phyloP scores from a whole-genome alignment of 2,329 filamentous ascomycete species.

The Diplodia seriata region DNA sequence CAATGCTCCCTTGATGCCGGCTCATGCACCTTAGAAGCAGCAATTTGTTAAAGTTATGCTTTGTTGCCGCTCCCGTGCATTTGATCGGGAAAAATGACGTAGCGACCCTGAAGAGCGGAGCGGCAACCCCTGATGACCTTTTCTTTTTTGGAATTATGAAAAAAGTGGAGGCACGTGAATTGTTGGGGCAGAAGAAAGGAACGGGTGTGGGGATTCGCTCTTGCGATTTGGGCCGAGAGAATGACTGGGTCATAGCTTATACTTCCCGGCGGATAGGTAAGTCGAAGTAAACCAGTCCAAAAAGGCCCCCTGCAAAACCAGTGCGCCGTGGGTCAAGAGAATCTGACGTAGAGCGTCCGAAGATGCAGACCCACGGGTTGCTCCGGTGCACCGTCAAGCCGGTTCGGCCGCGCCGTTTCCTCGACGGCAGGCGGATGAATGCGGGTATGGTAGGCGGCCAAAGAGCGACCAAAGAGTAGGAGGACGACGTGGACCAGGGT shows the following conservation, averaged over 20 bases:
- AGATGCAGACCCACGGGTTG: background rate
- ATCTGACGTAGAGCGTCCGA: background rate
- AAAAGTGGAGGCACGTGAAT: background rate
- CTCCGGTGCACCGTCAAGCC: background rate
- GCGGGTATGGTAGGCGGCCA: background rate
- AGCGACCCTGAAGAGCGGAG: background rate
- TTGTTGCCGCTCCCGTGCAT: background rate
- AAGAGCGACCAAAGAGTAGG: background rate
- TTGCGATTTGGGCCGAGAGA: background rate
- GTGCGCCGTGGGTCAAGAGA: background rate
- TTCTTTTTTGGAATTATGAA: too few relatives aligned
- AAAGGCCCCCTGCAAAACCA: background rate
- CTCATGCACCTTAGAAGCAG: too few relatives aligned
- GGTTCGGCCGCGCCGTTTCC: background rate
- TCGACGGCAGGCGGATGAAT: background rate
- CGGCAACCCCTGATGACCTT: background rate
- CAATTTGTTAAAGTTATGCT: background rate
- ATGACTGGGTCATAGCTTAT: background rate
- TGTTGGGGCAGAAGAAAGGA: background rate
- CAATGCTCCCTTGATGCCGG: too few relatives aligned
- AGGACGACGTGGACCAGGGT: background rate
- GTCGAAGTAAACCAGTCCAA: slow-evolving; percentile 4
- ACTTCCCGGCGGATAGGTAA: background rate
- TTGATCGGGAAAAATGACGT: background rate
- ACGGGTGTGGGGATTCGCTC: background rate